phyloP scores from a whole-genome alignment of 352 stramenopile species.

The Globisporangium spiculum region DNA sequence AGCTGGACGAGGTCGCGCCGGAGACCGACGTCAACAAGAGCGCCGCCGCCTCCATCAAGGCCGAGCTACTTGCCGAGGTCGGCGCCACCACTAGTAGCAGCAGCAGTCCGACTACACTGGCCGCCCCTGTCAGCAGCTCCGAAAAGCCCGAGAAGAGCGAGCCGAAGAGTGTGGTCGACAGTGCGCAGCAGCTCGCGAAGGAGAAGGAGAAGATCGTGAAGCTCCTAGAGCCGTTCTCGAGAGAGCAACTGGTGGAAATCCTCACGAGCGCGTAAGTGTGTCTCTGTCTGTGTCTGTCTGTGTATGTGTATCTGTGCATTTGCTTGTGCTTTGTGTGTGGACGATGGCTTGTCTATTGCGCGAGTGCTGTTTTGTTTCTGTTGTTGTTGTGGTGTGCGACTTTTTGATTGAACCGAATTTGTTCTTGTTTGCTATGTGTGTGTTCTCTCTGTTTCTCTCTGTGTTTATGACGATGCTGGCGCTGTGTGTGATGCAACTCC shows the following conservation, averaged over 20 bases:
- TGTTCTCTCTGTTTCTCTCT: background rate
- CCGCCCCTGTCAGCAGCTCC: background rate
- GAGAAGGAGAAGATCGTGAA: conserved; percentile 29
- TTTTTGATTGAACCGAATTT: conserved; percentile 10
- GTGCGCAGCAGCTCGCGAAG: conserved; percentile 13
- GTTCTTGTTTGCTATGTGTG: conserved; percentile 4
- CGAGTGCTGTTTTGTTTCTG: conserved; percentile 2
- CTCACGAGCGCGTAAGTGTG: conserved; percentile 60
- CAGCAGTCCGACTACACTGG: background rate
- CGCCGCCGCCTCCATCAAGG: conserved; percentile 6
- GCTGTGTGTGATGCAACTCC: background rate
- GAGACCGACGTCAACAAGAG: conserved; percentile 5
- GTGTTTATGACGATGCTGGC: conserved; percentile 1
- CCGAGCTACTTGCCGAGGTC: background rate
- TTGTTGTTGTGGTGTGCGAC: background rate
- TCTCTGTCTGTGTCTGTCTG: too few relatives aligned
- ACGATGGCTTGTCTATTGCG: conserved; percentile 3
- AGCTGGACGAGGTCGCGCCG: conserved; percentile 23
- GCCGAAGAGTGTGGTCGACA: background rate
- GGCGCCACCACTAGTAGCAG: conserved; percentile 3
- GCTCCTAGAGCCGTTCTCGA: conserved; percentile 55
- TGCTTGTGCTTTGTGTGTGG: conserved; percentile 7
- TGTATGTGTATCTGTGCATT: background rate
- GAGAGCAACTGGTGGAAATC: conserved; percentile 65
- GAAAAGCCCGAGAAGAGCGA: background rate